A percentile compares a stretch with the other conserved stretches of the same genome.
phyloP scores from a whole-genome alignment of 2,329 filamentous ascomycete genomes.

The Cadophora sp. region DNA sequence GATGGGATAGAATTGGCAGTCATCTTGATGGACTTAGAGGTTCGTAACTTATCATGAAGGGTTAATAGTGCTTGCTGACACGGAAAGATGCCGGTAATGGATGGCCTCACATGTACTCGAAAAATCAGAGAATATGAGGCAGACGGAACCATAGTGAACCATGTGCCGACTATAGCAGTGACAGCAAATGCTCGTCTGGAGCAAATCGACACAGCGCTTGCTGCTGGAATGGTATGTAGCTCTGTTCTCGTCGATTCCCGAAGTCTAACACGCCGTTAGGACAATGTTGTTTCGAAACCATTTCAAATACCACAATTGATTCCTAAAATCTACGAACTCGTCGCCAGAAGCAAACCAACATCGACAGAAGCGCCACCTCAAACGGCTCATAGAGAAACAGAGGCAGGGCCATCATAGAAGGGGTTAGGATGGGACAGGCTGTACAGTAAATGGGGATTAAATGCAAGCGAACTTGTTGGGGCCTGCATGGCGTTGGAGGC shows the following conservation, averaged over 20 bases:
- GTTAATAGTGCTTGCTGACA: neutral
- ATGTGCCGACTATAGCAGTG: conserved; percentile 83
- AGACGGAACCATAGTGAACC: conserved; percentile 64
- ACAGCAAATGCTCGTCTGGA: conserved; percentile 80
- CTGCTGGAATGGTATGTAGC: conserved; percentile 72
- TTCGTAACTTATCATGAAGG: neutral
- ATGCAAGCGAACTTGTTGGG: neutral
- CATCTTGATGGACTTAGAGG: conserved; percentile 79
- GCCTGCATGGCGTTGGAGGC: neutral
- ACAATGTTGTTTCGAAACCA: conserved; percentile 81
- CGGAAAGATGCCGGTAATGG: conserved; percentile 76
- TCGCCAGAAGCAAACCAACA: conserved; percentile 26
- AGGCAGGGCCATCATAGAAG: conserved; percentile 4
- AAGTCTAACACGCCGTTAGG: conserved; percentile 50
- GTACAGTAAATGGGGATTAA: neutral
- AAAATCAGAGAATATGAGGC: conserved; percentile 72
- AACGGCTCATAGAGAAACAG: neutral
- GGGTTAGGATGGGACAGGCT: neutral
- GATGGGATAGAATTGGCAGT: conserved; percentile 64
- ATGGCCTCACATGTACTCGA: conserved; percentile 75
- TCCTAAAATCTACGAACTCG: conserved; percentile 65
- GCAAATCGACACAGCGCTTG: conserved; percentile 74
- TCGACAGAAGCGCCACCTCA: neutral
- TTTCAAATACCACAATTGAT: conserved; percentile 77
- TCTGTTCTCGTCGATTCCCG: neutral